Evolutionary conservation across 148 eudicot genomes (phyloP), one percentile per base, ranked within the genome.

Genomic region (Pharnaceum exiguum): DNA sequence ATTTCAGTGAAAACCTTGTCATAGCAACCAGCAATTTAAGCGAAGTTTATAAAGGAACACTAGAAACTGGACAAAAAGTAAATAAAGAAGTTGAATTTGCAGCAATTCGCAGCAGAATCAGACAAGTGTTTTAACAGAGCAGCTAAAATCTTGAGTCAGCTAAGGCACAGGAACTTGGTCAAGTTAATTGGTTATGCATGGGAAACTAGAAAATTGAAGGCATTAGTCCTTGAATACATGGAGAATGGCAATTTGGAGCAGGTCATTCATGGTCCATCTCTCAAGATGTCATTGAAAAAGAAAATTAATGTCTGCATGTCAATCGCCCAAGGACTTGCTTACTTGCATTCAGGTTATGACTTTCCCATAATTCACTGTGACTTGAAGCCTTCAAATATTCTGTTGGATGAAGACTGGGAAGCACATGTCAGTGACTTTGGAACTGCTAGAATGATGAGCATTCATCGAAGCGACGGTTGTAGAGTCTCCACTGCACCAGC

Each of bases 401-500:
- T 93, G 59, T 70, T 88, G 75, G 91, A 93, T 60, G 68, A 54
- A 40, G 69, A 81, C 7, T 77, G 79, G 71, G 87, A 74, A 46
- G 95, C 84, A 8, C 96, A 75, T 74, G 99, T 88, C 5, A 76
- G 99, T 43, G 96, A 93, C 39, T 93, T 93, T 62, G 99, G 99
- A 52, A 93, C 96, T 4, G 95, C 98, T 28, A 51, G 96, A 46
- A 79, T 91, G 62, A 71, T 91, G 12, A 96, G 94, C 24, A 62
- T 84, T 67, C 79, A 79, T 73, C 76, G 55, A 12, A 62, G 76
- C 35, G 71, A 58, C 33, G 86, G 66, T 28, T 73, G 37, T 53
- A 72, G 59, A 59, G 13, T 73, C 40, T 71, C 87, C 30, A 53
- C 87, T 25, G 57, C 79, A 52, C 74, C 93, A 16, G 78, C 83